These are phyloP conservation scores for Ascomycota sp. DNA, from an alignment of 2,329 filamentous ascomycete species.

Conservation along the genomic window DNA sequence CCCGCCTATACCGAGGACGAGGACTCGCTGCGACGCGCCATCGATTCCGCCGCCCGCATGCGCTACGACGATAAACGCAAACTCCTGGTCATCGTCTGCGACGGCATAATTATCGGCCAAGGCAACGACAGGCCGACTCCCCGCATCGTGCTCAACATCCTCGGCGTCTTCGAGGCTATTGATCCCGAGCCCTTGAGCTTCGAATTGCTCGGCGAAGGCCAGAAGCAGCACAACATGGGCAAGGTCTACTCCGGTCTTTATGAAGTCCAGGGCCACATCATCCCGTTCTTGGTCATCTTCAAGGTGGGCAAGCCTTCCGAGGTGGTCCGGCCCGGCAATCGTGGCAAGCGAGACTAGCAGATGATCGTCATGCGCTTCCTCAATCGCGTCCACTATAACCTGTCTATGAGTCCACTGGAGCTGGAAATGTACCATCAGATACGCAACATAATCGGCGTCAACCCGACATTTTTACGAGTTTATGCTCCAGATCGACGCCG, in stretches of 20 bases:
- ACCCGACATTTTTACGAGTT: constrained; percentile 98
- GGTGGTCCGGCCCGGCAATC: constrained; percentile 83
- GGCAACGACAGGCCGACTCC: constrained; percentile 93
- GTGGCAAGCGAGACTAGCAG: constrained; percentile 97
- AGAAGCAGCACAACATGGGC: constrained; percentile 98
- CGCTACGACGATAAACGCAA: constrained; percentile 97
- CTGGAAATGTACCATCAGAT: constrained; percentile 98
- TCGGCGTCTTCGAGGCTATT: constrained; percentile 81
- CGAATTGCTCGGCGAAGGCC: constrained; percentile 83
- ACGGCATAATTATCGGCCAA: constrained; percentile 98
- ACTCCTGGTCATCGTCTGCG: constrained; percentile 76
- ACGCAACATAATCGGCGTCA: constrained; percentile 94
- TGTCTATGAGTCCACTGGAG: constrained; percentile 88
- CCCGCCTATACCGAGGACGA: constrained; percentile 97
- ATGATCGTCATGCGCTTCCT: constrained; percentile 98
- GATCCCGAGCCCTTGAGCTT: constrained; percentile 95
- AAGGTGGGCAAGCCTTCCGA: constrained; percentile 97
- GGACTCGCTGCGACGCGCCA: constrained; percentile 86
- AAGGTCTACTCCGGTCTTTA: constrained; percentile 97
- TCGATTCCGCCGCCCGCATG: constrained; percentile 90
- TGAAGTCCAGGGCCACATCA: constrained; percentile 93
- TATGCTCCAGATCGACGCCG: constrained; percentile 88
- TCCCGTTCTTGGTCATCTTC: constrained; percentile 89
- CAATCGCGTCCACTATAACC: constrained; percentile 95
- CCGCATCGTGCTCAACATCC: constrained; percentile 87